Base-by-base conservation (phyloP, 192 early-diverging fungal genomes). In the Rhizophagus sp. region DNA sequence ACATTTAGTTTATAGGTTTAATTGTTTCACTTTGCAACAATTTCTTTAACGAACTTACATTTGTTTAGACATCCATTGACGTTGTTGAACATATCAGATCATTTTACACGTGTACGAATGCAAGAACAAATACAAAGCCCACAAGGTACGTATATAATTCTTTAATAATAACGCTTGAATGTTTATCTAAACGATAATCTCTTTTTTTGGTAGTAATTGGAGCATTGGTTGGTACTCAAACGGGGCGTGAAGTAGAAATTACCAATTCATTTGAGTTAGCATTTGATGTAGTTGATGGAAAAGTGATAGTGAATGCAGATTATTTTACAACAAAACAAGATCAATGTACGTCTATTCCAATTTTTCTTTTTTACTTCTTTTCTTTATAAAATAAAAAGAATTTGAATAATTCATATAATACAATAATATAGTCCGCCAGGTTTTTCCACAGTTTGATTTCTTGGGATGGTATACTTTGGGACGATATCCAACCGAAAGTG, bases 401-500 rank as follows among this genome's bases (percentile, higher is more conserved):
- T 5, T 65, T 62, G 27, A 13, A 22, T 19, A 6, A 57, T 34
- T 57, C 8, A 27, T 62, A 34, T 41, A 41, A 5, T 22, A 22
- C 36, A 44, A 22, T 64, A 44, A 25, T 22, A 72, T 65, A 95
- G 94, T 94, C 75, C 88, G 89, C 49, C 93, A 94, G 82, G 95
- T 96, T 24, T 96, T 96, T 82, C 94, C 94, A 2, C 85, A 88
- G 24, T 91, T 91, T 52, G 95, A 96, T 73, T 88, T 96, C 73
- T 84, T 96, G 34, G 95, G 95, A 10, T 96, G 95, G 95, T 96
- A 96, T 73, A 85, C 93, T 6, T 83, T 91, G n/a, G 94, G 93
- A 2, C 64, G 76, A 7, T 75, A 76, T 13, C 94, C 95, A 7
- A 89, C 93, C 13, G 82, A 83, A 47, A 66, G 82, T 7, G 93